A percentile compares a stretch with the other conserved stretches of the same genome.
phyloP scores from a whole-genome alignment of 2,329 filamentous ascomycete species.

The Cladobotryum mycophilum region DNA sequence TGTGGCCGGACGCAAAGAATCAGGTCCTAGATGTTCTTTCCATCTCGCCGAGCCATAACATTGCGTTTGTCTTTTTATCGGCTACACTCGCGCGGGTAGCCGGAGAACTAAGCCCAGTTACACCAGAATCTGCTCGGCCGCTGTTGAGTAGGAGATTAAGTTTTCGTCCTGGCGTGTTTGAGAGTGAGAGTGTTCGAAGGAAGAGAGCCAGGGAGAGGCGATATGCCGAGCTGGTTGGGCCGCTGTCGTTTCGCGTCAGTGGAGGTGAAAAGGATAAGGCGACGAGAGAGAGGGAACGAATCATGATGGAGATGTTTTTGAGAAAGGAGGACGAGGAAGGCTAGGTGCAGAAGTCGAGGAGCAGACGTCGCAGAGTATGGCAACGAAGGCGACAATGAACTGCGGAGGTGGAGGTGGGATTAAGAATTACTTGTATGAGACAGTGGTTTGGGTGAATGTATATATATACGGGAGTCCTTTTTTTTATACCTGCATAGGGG shows the following conservation, averaged over 20 bases:
- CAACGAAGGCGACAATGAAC: slow-evolving; percentile 1
- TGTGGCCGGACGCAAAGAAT: slow-evolving; percentile 39
- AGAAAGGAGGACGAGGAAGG: slow-evolving; percentile 24
- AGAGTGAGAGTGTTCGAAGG: slow-evolving; percentile 31
- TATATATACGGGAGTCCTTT: too few relatives aligned
- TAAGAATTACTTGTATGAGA: too few relatives aligned
- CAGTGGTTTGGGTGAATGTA: too few relatives aligned
- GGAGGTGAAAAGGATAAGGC: slow-evolving; percentile 48
- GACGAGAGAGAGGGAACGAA: slow-evolving; percentile 57
- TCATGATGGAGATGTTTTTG: slow-evolving; percentile 63
- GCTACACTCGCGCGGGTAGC: slow-evolving; percentile 60
- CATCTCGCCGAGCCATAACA: slow-evolving; percentile 69
- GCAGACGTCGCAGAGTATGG: slow-evolving; percentile 11
- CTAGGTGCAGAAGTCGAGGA: slow-evolving; percentile 18
- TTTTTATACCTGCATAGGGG: too few relatives aligned
- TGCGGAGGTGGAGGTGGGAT: too few relatives aligned
- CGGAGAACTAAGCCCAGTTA: slow-evolving; percentile 40
- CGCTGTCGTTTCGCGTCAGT: slow-evolving; percentile 49
- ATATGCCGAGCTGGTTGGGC: slow-evolving; percentile 60
- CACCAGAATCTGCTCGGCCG: slow-evolving; percentile 21
- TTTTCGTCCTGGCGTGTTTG: slow-evolving; percentile 31
- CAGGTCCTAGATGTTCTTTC: slow-evolving; percentile 67
- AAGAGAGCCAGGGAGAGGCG: slow-evolving; percentile 53
- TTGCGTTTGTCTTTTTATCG: slow-evolving; percentile 81
- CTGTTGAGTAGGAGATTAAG: slow-evolving; percentile 39